Conservation (phyloP, 2,329 filamentous ascomycete genomes). For the Aspergillus cejpii region DNA sequence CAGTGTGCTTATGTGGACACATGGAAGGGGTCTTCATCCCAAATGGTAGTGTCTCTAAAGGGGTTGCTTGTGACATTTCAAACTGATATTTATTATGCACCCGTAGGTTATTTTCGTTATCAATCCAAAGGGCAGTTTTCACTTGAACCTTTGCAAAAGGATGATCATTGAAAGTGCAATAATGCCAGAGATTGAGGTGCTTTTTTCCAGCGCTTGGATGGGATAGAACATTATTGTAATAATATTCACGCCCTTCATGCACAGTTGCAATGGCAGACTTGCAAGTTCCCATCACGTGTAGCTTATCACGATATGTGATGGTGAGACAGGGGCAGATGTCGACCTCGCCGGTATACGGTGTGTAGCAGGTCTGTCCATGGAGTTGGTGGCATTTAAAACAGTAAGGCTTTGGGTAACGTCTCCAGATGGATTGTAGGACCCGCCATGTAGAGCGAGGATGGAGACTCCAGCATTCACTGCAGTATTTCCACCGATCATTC, state of each 20-base stretch:
- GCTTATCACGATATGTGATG: background rate
- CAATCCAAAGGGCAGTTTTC: background rate
- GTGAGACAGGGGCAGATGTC: constrained; percentile 7
- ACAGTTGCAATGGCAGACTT: background rate
- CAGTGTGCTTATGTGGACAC: background rate
- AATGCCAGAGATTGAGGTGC: background rate
- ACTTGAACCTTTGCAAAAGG: background rate
- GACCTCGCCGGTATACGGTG: constrained; percentile 3
- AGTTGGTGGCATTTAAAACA: background rate
- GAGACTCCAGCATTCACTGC: constrained; percentile 6
- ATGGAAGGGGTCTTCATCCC: background rate
- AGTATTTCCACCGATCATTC: constrained; percentile 10
- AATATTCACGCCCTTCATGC: background rate
- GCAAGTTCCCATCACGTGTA: background rate
- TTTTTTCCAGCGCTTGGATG: background rate
- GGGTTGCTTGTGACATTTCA: too few species aligned
- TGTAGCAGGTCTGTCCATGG: background rate
- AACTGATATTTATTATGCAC: background rate
- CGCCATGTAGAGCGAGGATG: constrained; percentile 5
- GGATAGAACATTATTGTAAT: background rate
- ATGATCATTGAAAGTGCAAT: background rate
- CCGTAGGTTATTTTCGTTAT: background rate
- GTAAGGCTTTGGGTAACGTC: background rate
- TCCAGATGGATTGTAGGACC: background rate
- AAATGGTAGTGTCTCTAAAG: background rate